Percentiles rank a stretch among this genome's conserved stretches.
phyloP scores from a whole-genome alignment of 2,329 filamentous ascomycete genomes.

The Nemania diffusa region DNA sequence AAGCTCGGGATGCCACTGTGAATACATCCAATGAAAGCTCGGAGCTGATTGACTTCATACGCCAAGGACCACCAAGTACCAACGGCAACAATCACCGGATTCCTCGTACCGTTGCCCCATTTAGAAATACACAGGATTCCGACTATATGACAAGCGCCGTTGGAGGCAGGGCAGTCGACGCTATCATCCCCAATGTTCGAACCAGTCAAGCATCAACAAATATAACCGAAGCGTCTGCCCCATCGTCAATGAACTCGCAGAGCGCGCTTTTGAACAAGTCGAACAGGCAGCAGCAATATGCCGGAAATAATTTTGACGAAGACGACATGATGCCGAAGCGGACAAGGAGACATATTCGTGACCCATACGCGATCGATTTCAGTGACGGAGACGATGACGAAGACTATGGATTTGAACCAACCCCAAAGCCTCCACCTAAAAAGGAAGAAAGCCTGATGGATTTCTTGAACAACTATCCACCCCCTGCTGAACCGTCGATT shows the following conservation, averaged over 20 bases:
- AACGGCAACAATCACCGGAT: constrained; percentile 74
- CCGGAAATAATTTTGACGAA: constrained; percentile 57
- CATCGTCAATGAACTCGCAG: constrained; percentile 78
- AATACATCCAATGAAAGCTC: constrained; percentile 75
- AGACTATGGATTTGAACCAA: constrained; percentile 60
- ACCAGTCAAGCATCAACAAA: constrained; percentile 67
- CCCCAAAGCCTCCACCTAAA: constrained; percentile 55
- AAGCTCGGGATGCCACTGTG: constrained; percentile 77
- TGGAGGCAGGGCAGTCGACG: constrained; percentile 67
- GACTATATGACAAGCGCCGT: constrained; percentile 72
- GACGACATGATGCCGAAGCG: constrained; percentile 72
- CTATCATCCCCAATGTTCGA: constrained; percentile 65
- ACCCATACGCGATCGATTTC: constrained; percentile 93
- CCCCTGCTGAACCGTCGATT: constrained; percentile 63
- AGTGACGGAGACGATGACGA: constrained; percentile 75
- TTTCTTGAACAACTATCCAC: constrained; percentile 76
- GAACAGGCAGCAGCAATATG: constrained; percentile 52
- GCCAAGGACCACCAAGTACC: constrained; percentile 78
- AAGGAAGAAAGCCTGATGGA: constrained; percentile 77
- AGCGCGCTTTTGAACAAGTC: constrained; percentile 70
- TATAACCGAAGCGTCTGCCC: constrained; percentile 66
- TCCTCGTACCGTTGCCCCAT: constrained; percentile 83
- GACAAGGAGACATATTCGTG: constrained; percentile 80
- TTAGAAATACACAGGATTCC: constrained; percentile 85
- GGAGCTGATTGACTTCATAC: constrained; percentile 95